phyloP scores from a whole-genome alignment of 352 stramenopile species.

The Globisporangium mamillatum region DNA sequence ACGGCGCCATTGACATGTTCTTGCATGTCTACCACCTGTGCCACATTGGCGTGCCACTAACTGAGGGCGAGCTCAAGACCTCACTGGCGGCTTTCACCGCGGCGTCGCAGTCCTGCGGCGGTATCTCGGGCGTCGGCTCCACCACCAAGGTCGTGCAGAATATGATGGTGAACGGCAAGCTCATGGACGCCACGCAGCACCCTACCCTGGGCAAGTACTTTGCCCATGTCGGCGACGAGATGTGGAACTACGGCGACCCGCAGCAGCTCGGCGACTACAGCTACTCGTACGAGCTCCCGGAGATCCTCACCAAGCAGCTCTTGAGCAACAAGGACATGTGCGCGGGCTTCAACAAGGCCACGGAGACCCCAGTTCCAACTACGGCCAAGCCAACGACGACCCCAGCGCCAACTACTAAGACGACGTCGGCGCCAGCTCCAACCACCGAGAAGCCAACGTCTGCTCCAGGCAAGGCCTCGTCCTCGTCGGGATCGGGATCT shows the following conservation, averaged over 20 bases:
- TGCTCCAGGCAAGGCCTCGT: constrained; percentile 3
- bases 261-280: constrained; percentile 60
- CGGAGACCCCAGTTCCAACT: constrained; percentile 7
- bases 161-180: constrained; percentile 35
- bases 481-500: constrained; percentile 9
- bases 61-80: constrained; percentile 37
- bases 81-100: constrained; percentile 35
- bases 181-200: constrained; percentile 53
- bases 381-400: constrained; percentile 29
- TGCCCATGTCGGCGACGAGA: constrained; percentile 41
- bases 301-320: constrained; percentile 54
- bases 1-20: constrained; percentile 65
- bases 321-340: constrained; percentile 66
- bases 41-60: constrained; percentile 47
- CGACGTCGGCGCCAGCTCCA: not conserved
- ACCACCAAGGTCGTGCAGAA: constrained; percentile 39
- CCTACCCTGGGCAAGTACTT: constrained; percentile 64
- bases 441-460: not conserved
- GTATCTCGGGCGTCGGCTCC: constrained; percentile 38
- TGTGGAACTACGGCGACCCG: constrained; percentile 61
- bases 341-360: constrained; percentile 35
- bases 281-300: constrained; percentile 68
- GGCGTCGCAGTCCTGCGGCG: constrained; percentile 41
- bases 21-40: constrained; percentile 64
- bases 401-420: constrained; percentile 3